phyloP scores from a whole-genome alignment of 169 alveolate species.

The Cyclospora cayetanensis region DNA sequence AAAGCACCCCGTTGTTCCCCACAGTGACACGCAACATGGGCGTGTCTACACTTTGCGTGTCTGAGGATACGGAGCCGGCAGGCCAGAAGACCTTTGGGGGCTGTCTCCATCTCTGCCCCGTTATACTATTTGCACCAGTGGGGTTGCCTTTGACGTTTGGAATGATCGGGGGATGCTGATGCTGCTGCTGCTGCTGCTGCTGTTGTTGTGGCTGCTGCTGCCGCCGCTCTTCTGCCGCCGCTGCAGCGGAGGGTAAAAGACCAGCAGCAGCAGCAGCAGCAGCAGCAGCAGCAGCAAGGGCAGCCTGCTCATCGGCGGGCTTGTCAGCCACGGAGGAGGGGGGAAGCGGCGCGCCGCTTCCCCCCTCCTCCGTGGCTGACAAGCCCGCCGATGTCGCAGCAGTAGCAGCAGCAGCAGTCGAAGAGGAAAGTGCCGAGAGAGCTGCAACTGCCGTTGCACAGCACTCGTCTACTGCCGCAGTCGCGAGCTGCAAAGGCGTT shows the following conservation, averaged over 20 bases:
- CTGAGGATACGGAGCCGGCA: constrained; percentile 32
- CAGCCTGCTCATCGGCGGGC: background rate
- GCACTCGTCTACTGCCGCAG: constrained; percentile 16
- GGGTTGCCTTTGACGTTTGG: too few relatives aligned
- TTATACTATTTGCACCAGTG: constrained; percentile 25
- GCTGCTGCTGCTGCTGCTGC: background rate
- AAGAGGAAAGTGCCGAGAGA: background rate
- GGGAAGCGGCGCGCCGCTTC: too few relatives aligned
- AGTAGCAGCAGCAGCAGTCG: background rate
- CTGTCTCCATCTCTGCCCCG: constrained; percentile 54
- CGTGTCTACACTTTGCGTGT: constrained; percentile 39
- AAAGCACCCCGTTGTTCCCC: constrained; percentile 23
- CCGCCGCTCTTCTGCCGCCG: constrained; percentile 40
- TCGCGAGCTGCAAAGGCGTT: background rate
- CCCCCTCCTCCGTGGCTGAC: too few relatives aligned
- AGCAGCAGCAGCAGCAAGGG: constrained; percentile 30
- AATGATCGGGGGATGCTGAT: too few relatives aligned
- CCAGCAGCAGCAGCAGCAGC: background rate
- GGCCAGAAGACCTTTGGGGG: constrained; percentile 53
- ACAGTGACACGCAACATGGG: background rate
- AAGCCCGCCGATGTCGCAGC: too few relatives aligned
- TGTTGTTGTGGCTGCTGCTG: background rate
- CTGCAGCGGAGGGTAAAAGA: background rate
- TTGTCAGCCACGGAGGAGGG: constrained; percentile 5
- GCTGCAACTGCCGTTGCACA: constrained; percentile 36